Evolutionary conservation across 2,329 filamentous ascomycete species (phyloP).

Genomic region (Aspergillus quadricinctus): DNA sequence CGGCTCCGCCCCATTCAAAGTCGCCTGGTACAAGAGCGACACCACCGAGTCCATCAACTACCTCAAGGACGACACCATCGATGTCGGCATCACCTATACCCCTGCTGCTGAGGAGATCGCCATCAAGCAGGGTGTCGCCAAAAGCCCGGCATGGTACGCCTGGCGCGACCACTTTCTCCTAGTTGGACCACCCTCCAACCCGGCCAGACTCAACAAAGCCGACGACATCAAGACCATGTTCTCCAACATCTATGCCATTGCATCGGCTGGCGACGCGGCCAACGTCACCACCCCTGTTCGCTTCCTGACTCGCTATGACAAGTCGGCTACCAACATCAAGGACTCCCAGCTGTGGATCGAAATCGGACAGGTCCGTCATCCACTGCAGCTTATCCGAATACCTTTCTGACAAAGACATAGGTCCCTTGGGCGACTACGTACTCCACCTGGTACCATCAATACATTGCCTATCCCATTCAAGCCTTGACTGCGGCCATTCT

Average conservation of each 20-base stretch:
- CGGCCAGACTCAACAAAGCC: constrained; percentile 28
- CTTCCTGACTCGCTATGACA: constrained; percentile 46
- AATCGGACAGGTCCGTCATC: constrained; percentile 38
- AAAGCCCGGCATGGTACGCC: constrained; percentile 36
- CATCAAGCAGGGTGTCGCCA: constrained; percentile 36
- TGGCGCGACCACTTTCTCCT: constrained; percentile 48
- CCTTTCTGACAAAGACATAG: constrained; percentile 9
- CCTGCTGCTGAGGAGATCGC: constrained; percentile 42
- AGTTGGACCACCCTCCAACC: constrained; percentile 35
- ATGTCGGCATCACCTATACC: constrained; percentile 47
- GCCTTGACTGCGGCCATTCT: constrained; percentile 41
- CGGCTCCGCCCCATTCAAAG: constrained; percentile 32
- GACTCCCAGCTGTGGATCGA: constrained; percentile 44
- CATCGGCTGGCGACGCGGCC: constrained; percentile 27
- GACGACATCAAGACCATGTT: constrained; percentile 33
- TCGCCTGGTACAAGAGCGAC: constrained; percentile 46
- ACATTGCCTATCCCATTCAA: constrained; percentile 44
- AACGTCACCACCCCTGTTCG: constrained; percentile 32
- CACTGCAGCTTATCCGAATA: neutral
- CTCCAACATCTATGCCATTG: constrained; percentile 26
- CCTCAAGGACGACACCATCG: constrained; percentile 36
- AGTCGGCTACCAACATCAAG: constrained; percentile 49
- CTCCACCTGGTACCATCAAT: constrained; percentile 48
- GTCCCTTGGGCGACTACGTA: constrained; percentile 44
- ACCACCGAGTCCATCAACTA: constrained; percentile 45